Percentiles rank a stretch among this genome's conserved stretches.
phyloP scores from a whole-genome alignment of 306 rosid genomes.

The Pterocarpus santalinus region DNA sequence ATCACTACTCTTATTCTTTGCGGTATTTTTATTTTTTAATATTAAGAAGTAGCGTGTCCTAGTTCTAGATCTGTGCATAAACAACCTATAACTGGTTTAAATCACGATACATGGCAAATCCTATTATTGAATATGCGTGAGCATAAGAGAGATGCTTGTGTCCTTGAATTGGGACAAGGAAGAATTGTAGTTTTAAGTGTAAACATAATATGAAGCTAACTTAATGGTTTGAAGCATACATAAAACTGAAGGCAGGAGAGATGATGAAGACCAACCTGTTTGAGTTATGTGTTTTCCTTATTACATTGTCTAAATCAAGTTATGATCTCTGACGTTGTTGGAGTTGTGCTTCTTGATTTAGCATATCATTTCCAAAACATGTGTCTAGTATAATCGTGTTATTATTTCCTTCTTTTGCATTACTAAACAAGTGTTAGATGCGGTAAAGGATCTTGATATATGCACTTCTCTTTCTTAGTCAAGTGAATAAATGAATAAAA shows the following conservation, averaged over 20 bases:
- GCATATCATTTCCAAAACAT: constrained; percentile 31
- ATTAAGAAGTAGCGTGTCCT: constrained; percentile 2
- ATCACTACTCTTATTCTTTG: background rate
- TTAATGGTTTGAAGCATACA: constrained; percentile 36
- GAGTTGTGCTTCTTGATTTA: constrained; percentile 22
- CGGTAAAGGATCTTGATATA: constrained; percentile 4
- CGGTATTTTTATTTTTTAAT: background rate
- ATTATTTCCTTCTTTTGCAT: constrained; percentile 20
- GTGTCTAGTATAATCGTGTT: constrained; percentile 7
- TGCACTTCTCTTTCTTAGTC: constrained; percentile 4
- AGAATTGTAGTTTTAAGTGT: constrained; percentile 22
- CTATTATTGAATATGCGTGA: background rate
- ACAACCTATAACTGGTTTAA: background rate
- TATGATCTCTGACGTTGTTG: constrained; percentile 17
- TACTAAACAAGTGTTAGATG: constrained; percentile 20
- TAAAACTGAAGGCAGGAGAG: constrained; percentile 24
- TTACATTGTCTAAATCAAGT: constrained; percentile 31
- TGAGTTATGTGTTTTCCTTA: background rate
- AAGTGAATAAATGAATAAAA: constrained; percentile 5
- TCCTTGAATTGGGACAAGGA: background rate
- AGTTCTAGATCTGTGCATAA: constrained; percentile 23
- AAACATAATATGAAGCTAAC: constrained; percentile 20
- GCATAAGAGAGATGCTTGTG: background rate
- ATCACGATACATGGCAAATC: constrained; percentile 2
- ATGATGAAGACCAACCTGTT: constrained; percentile 24